Percentiles rank a stretch among this genome's conserved stretches.
These are phyloP conservation scores for Aurantiochytrium sp. DNA, from an alignment of 108 stramenopile genomes.

Conservation along the genomic window DNA sequence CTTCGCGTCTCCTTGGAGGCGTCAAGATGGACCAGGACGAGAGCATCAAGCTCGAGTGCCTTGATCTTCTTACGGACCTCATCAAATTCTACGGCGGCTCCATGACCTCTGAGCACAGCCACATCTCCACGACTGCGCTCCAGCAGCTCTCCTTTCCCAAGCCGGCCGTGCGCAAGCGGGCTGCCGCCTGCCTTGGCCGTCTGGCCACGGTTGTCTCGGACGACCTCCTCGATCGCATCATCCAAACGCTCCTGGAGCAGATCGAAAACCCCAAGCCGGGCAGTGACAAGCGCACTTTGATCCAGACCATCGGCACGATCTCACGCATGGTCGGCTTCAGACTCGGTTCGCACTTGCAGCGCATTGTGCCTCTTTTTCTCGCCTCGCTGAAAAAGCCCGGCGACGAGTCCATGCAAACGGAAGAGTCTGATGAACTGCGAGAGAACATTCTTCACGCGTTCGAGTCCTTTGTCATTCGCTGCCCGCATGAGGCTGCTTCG, in stretches of 20 bases:
- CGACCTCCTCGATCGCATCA: slow-evolving; percentile 61
- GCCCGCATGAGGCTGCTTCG: slow-evolving; percentile 81
- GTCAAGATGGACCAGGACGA: slow-evolving; percentile 41
- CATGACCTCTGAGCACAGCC: slow-evolving; percentile 57
- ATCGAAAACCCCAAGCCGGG: slow-evolving; percentile 45
- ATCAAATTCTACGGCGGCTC: slow-evolving; percentile 74
- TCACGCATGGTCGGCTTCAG: slow-evolving; percentile 52
- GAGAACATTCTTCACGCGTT: slow-evolving; percentile 93
- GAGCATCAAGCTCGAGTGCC: slow-evolving; percentile 52
- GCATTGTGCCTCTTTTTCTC: slow-evolving; percentile 85
- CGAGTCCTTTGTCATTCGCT: slow-evolving; percentile 81
- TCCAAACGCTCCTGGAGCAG: slow-evolving; percentile 64
- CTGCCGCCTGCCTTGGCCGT: slow-evolving; percentile 75
- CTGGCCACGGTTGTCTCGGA: slow-evolving; percentile 73
- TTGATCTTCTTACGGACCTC: slow-evolving; percentile 82
- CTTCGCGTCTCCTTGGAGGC: slow-evolving; percentile 68
- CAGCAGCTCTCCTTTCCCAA: slow-evolving; percentile 52
- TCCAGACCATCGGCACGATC: slow-evolving; percentile 81
- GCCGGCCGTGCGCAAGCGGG: slow-evolving; percentile 73
- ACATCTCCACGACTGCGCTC: slow-evolving; percentile 66
- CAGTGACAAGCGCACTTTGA: slow-evolving; percentile 44
- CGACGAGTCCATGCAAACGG: slow-evolving; percentile 51
- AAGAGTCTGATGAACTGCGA: slow-evolving; percentile 75
- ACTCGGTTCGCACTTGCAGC: slow-evolving; percentile 70
- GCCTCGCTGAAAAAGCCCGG: slow-evolving; percentile 73